Evolutionary conservation across 2,329 filamentous ascomycete genomes (phyloP), one percentile per base, ranked within the genome.

Genomic region (Didymella pinodella): DNA sequence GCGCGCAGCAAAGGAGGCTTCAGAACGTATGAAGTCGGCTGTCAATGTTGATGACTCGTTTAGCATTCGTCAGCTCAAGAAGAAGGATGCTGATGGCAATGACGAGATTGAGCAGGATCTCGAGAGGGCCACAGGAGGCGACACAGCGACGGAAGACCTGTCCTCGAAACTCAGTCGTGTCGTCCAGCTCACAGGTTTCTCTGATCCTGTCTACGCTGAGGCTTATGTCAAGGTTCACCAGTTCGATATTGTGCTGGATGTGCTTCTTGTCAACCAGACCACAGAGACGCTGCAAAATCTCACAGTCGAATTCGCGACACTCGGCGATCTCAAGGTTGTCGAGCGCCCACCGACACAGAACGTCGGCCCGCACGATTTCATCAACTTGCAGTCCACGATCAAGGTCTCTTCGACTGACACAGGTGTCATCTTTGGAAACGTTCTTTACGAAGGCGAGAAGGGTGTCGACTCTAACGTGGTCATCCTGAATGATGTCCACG

Each of bases 321-420:
- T 99, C 0, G 95, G 95, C 62, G 95, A 99, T 75, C 86, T 99
- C 62, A 99, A 99, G 82, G 95, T 99, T 32, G 94, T 99, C 25
- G 95, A 99, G 81, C 87, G 93, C 63, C 95, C 95, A 41, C 96
- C 93, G 2, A 98, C 95, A 5, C 95, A 98, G 78, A 99, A 97
- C 74, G 86, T 99, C 12, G 93, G 90, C 2, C 92, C 93, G 0
- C 93, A 97, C 75, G 95, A 97, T 78, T 99, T 99, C 84, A 88
- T 96, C 81, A 98, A 98, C 74, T 93, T 99, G 31, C 95, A 99
- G 79, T 94, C 93, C 75, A 99, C 95, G 11, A 96, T 99, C 84
- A 98, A 98, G 82, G 95, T 99, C 22, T 97, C 93, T 3, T 97
- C 93, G 7, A 99, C 95, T 4, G 95, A 99, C 75, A 98, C 95